Evolutionary conservation across 768 basidiomycete genomes (phyloP), one percentile per base, ranked within the genome.

Genomic region (Vishniacozyma victoriae): DNA sequence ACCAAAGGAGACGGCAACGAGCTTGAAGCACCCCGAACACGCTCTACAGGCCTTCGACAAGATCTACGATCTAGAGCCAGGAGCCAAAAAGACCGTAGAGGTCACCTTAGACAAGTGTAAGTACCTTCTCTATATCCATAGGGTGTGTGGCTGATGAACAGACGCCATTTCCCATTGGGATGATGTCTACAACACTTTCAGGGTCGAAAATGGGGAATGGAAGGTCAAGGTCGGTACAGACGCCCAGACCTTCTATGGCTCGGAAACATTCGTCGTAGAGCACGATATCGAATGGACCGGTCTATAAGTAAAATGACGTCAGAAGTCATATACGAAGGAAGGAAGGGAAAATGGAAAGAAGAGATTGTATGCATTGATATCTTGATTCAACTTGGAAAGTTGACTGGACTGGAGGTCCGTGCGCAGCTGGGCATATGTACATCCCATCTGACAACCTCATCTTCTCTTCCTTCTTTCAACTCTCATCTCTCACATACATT

Each of bases 41-140:
- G 47, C 60, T 13, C 74, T 90, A 29, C 82, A 80, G 42, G 83
- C 80, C 5, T 75, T 74, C 55, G 59, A 41, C 16, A 75, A 75
- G 48, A 62, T 71, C 9, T 52, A 67, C n/a, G 57, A 56, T 29
- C 57, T 76, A 9, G 41, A 53, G 26, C 66, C 74, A 24, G 74
- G 75, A 1, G 50, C 62, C 47, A 58, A 44, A 13, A 59, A 59
- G 37, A 59, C 49, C 1, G 70, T 72, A 9, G 43, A 52, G 35
- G 59, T 76, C 33, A 57, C 50, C 18, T 47, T 76, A 20, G 72
- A 75, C 50, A 70, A 70, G 49, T 64, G 62, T 64, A 22, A 58
- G 62, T 60, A 5, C 29, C n/a, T n/a, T 9, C n/a, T 33, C 29
- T 36, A 33, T n/a, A 33, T 33, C 29, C 29, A 9, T 33, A 9